Base-by-base conservation (phyloP, 768 basidiomycete species). In the Pleurotus giganteus region DNA sequence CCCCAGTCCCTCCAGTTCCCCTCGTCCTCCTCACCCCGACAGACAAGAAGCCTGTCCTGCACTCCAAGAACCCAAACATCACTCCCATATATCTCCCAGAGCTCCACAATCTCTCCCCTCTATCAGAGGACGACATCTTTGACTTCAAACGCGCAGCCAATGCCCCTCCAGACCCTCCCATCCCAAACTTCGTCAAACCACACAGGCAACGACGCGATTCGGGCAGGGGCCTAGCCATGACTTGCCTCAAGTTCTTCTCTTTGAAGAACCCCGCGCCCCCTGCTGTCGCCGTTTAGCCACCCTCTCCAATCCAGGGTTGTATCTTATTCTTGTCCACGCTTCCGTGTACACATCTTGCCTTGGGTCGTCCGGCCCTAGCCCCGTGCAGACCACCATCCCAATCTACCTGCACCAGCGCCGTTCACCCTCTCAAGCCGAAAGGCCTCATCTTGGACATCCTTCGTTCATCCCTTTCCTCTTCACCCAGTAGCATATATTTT, bases 1-100 rank as follows among this genome's bases (percentile, higher is more conserved):
- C 83, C 9, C 83, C 82, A 2, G 82, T 84, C 0, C 83, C 84
- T 5, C 77, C 79, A 19, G 78, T 84, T 52, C 82, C 82, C 3
- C 66, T 73, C 12, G 75, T 74, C 61, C 69, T 74, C 23, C 69
- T 79, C 32, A 57, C 67, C 3, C 66, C 72, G 5, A 71, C 69
- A 0, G 71, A 66, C 24, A 66, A 66, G 52, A 74, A 73, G 66
- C 57, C 63, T 57, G 64, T 67, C 57, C 51, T 68, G 41, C 63
- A 63, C 55, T 50, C 69, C 11, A 53, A 62, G 24, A 65, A 65
- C 21, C 56, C 62, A 13, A 60, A 61, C 24, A 57, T 61, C 49
- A 60, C 65, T 29, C 69, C 70, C 46, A 66, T 72, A 28, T 65
- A 65, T 53, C 65, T 69, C 23, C 69, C 67, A 0, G 67, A 71